Conservation (phyloP, 176 grass and related monocot genomes). For the Triticum monococcum region DNA sequence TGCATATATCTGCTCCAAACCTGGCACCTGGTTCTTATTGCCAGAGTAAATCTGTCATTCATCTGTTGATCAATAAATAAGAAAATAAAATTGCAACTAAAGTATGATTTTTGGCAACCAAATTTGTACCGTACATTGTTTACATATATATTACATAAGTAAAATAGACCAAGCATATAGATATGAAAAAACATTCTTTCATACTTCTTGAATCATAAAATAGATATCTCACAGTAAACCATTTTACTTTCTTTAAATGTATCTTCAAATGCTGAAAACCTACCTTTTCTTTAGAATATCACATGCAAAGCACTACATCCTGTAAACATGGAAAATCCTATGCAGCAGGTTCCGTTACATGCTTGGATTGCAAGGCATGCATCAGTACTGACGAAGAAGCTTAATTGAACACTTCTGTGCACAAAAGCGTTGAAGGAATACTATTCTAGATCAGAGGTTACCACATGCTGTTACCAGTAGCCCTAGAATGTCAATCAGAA, state of each 20-base stretch:
- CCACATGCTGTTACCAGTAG: conserved; percentile 5
- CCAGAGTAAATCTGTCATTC: background rate
- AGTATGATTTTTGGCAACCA: background rate
- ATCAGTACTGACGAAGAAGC: conserved; percentile 1
- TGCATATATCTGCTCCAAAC: conserved; percentile 4
- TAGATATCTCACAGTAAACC: background rate
- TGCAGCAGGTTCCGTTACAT: background rate
- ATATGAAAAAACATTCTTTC: background rate
- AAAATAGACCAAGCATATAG: background rate
- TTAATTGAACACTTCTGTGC: conserved; percentile 10
- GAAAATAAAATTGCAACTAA: background rate
- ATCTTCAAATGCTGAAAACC: background rate
- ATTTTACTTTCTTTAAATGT: background rate
- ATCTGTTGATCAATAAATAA: background rate
- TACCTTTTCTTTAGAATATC: background rate
- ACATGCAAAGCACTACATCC: background rate
- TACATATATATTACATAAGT: background rate
- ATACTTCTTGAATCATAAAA: background rate
- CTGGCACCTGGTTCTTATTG: background rate
- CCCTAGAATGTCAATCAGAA: conserved; percentile 50
- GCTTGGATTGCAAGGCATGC: conserved; percentile 5
- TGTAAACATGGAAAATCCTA: background rate
- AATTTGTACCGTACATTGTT: background rate
- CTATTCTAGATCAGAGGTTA: conserved; percentile 19
- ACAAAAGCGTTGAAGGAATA: conserved; percentile 27